Conservation (phyloP, 2,329 filamentous ascomycete genomes). For the Colletotrichum aenigma region DNA sequence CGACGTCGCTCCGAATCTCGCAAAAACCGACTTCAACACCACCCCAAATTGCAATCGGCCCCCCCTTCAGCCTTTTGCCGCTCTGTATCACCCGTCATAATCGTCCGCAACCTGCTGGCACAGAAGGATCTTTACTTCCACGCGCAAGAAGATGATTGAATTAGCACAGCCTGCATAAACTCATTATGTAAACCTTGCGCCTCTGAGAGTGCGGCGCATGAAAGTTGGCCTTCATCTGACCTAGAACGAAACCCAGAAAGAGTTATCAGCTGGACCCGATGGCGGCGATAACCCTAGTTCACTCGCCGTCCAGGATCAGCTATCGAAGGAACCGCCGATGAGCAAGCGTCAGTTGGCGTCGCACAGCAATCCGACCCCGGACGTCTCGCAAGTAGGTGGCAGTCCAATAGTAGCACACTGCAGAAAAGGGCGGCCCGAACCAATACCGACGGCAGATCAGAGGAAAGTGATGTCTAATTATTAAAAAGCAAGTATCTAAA, state of each 20-base stretch:
- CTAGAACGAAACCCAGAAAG: constrained; percentile 5
- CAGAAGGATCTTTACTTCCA: not conserved
- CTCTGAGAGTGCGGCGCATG: not conserved
- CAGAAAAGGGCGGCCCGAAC: not conserved
- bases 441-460: not conserved
- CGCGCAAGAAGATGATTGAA: not conserved
- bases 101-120: not conserved
- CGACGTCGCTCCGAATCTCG: constrained; percentile 20
- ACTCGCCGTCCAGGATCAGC: not conserved
- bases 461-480: not conserved
- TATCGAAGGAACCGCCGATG: not conserved
- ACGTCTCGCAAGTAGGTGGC: not conserved
- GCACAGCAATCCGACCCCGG: not conserved
- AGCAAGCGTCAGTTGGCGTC: not conserved
- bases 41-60: not conserved
- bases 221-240: constrained; percentile 12
- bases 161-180: not conserved
- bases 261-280: not conserved
- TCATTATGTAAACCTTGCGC: constrained; percentile 7
- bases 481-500: not conserved
- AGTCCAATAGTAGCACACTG: not conserved
- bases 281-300: constrained; percentile 13
- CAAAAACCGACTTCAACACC: constrained; percentile 2
- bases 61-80: constrained; percentile 5
- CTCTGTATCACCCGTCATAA: not conserved